phyloP scores from a whole-genome alignment of 2,329 filamentous ascomycete species.

The Ilyonectria mors-panacis region DNA sequence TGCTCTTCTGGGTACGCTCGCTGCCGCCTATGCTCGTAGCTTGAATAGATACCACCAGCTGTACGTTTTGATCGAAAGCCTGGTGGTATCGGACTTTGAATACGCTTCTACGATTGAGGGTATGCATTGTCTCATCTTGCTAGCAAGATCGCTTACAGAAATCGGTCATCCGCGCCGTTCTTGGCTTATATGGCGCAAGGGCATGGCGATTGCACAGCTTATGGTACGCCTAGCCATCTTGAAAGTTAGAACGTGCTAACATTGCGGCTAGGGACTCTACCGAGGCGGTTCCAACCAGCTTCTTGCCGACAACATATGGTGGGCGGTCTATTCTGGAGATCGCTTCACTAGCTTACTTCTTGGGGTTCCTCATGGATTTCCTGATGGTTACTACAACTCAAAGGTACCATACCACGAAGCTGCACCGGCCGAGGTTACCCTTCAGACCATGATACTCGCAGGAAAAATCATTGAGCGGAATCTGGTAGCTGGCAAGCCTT shows the following conservation, averaged over 20 bases:
- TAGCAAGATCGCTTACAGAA: constrained; percentile 14
- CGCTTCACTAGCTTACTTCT: constrained; percentile 22
- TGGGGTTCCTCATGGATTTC: constrained; percentile 20
- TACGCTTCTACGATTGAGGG: constrained; percentile 17
- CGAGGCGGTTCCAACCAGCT: neutral
- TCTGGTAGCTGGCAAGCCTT: neutral
- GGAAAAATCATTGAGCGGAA: constrained; percentile 25
- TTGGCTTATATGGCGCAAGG: constrained; percentile 18
- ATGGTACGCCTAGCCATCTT: neutral
- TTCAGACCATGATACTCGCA: neutral
- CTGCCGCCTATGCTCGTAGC: constrained; percentile 7
- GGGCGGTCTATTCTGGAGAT: constrained; percentile 19
- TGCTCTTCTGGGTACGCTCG: constrained; percentile 6
- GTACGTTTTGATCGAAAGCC: constrained; percentile 15
- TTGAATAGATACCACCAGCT: constrained; percentile 9
- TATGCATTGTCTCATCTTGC: constrained; percentile 18
- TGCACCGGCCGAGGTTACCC: neutral
- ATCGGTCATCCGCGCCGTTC: constrained; percentile 19
- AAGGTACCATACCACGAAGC: neutral
- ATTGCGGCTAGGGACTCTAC: constrained; percentile 1
- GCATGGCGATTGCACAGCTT: constrained; percentile 23
- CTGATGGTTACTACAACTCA: neutral
- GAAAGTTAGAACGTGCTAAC: neutral
- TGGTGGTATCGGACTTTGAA: constrained; percentile 15
- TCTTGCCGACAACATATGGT: constrained; percentile 11